Base-by-base conservation (phyloP, 176 grass and related monocot genomes). In the Zea luxurians region DNA sequence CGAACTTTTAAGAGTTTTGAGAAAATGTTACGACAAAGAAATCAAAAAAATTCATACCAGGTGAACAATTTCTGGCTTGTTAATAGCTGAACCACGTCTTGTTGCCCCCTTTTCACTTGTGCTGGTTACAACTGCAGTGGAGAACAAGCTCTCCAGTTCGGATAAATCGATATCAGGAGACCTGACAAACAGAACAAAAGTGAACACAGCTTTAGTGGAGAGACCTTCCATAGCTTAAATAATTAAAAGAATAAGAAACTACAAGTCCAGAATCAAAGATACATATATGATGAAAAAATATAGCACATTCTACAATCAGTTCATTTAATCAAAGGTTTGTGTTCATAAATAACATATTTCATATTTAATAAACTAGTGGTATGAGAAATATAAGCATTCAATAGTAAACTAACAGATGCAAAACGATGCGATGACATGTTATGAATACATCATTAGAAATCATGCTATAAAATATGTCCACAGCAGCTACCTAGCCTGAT, bases 61-160 rank as follows among this genome's bases (percentile, higher is more conserved):
- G 68, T 98, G 95, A 84, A 98, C 66, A 61, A 94, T 94, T 83
- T 98, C 95, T 36, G 87, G 83, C 83, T 98, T 98, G 75, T 20
- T 94, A 64, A 91, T 83, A 80, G 80, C 73, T 85, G 95, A 84
- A 68, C 80, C 87, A 64, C 89, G 89, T 68, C 68, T 84, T 68
- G 91, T n/a, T 86, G 83, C 85, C 82, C 69, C 77, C 86, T 90
- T 98, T 76, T 82, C 89, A 78, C 70, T 82, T 74, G 85, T 79
- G 85, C 63, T 86, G n/a, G 47, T 90, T 86, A 82, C 65, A 42
- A 80, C 67, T 55, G 89, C 90, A 68, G 89, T 82, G 4, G 48
- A 72, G 70, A 70, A 70, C 45, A 70, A 70, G 45, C 68, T 70
- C 68, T 70, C 68, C 68, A 70, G 68, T 21, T 70, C 68, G 3